These are phyloP conservation scores for Ligustrum vulgare DNA, from an alignment of 257 asterid genomes.

Conservation along the genomic window DNA sequence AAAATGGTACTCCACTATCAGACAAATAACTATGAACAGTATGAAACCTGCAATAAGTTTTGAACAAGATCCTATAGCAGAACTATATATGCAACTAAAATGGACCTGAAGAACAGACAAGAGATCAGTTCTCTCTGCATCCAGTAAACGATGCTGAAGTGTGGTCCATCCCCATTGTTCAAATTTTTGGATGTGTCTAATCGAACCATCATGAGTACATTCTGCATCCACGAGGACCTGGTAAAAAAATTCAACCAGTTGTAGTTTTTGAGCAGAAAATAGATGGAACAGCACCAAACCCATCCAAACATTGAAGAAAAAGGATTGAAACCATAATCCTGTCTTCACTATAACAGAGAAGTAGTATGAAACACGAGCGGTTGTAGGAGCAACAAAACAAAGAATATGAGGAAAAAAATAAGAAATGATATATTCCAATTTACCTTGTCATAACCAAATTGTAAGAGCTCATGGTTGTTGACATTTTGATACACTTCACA, in stretches of 20 bases:
- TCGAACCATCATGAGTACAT: conserved; percentile 96
- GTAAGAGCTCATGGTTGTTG: conserved; percentile 39
- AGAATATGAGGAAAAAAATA: neutral
- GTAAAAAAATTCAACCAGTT: conserved; percentile 32
- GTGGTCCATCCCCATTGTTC: conserved; percentile 99
- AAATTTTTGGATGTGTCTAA: conserved; percentile 85
- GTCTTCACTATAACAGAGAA: neutral
- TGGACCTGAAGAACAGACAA: conserved; percentile 75
- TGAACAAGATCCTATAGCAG: conserved; percentile 1
- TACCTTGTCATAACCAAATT: conserved; percentile 84
- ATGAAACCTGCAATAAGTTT: conserved; percentile 1
- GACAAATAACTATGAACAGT: neutral
- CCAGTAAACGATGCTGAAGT: conserved; percentile 80
- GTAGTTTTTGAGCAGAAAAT: conserved; percentile 17
- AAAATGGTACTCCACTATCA: neutral
- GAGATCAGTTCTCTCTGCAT: conserved; percentile 82
- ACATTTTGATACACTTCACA: conserved; percentile 37
- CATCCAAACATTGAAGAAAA: neutral
- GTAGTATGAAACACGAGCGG: neutral
- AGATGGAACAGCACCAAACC: neutral
- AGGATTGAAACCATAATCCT: neutral
- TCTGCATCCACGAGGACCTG: conserved; percentile 98
- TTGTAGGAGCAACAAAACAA: conserved; percentile 5
- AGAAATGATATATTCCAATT: neutral
- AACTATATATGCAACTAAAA: conserved; percentile 1